Base-by-base conservation (phyloP, 208 protist species). In the Angomonas desouzai region DNA sequence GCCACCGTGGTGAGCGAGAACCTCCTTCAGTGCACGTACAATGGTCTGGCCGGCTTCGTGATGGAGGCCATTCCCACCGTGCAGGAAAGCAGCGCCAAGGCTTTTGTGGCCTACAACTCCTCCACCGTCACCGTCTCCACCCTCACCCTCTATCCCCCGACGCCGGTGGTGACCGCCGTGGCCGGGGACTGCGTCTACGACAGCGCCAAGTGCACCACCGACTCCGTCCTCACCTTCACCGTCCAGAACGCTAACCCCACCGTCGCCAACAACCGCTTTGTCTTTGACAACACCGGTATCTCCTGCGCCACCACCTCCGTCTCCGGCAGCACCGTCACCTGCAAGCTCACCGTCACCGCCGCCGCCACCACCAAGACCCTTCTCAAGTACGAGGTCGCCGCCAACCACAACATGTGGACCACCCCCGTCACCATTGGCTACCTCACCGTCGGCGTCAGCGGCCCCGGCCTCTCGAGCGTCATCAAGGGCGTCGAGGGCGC, bases 141-240 rank as follows among this genome's bases (percentile, higher is more conserved):
- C 40, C 57, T 68, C 1, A 62, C 59, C 38, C 30, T 68, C 33
- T 62, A 45, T 29, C 47, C 64, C 2, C 55, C 55, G 36, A 36
- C 59, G 38, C 64, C 64, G 7, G 48, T 47, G 1, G 36, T 61
- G 32, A 53, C 48, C 3, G 33, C 38, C 3, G 64, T 56, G 27
- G 13, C 28, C 20, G 45, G 45, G 18, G 45, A 23, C 45, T 51
- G 45, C 20, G 20, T 23, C 18, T 51, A 3, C 20, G 45, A 68
- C 55, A 62, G 55, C 40, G 13, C 3, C 20, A 59, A 62, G 64
- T 68, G 64, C 45, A 47, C 59, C 28, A 62, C 33, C 27, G 64
- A 51, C 28, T 25, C 53, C 30, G 25, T 16, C 34, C 55, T 68
- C 28, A 38, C 51, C 55, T 68, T 68, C 64, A 68, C 64, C 6